These are phyloP conservation scores for Blakeslea trispora DNA, from an alignment of 371 early-diverging fungal genomes.

Conservation along the genomic window DNA sequence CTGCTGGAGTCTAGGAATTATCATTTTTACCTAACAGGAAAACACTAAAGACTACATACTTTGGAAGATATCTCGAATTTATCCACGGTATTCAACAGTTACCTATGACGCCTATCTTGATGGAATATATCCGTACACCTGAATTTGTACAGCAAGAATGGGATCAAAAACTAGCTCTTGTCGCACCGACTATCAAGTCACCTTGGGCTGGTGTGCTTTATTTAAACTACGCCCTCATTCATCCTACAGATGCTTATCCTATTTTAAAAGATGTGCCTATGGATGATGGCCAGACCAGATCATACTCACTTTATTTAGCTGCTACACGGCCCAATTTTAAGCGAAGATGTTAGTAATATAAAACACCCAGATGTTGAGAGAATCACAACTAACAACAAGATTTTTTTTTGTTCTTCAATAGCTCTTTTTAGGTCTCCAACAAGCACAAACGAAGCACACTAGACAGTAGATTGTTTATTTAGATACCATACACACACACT, in stretches of 20 bases:
- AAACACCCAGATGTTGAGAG: no score
- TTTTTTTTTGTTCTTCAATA: no score
- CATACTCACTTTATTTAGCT: constrained; percentile 61
- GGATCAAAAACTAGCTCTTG: constrained; percentile 39
- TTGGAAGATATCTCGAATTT: constrained; percentile 63
- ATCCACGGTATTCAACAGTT: constrained; percentile 83
- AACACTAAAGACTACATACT: constrained; percentile 57
- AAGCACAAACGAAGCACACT: not conserved
- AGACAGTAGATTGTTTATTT: no score
- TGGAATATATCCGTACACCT: constrained; percentile 46
- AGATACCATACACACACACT: no score
- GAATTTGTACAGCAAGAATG: constrained; percentile 61
- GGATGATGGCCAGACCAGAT: constrained; percentile 65
- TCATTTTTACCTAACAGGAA: constrained; percentile 3
- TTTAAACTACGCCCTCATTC: constrained; percentile 55
- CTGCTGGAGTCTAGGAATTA: no score
- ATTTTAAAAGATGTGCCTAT: constrained; percentile 37
- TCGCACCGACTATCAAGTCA: constrained; percentile 37
- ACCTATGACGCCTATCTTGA: constrained; percentile 73
- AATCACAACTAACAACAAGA: no score
- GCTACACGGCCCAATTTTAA: constrained; percentile 47
- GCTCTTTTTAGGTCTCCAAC: not conserved
- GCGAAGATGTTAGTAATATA: constrained; percentile 21
- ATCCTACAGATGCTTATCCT: constrained; percentile 46
- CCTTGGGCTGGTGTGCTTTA: constrained; percentile 62